phyloP scores from a whole-genome alignment of 2,329 filamentous ascomycete genomes.

The Myriangium duriaei region DNA sequence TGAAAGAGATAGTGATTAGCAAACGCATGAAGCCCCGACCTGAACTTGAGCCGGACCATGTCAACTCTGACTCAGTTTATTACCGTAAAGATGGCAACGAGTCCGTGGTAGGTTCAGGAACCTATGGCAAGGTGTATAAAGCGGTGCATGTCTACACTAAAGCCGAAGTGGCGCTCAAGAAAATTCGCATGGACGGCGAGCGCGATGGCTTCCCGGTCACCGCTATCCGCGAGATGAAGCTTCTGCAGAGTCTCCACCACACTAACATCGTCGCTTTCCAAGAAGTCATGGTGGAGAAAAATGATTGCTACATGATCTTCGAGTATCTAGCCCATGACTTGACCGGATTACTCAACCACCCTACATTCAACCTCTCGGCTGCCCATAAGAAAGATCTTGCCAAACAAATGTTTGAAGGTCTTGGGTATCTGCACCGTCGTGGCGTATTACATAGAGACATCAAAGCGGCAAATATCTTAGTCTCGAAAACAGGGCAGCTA shows the following conservation, averaged over 20 bases:
- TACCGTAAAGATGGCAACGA: slow-evolving; percentile 95
- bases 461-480: slow-evolving; percentile 89
- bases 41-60: slow-evolving; percentile 57
- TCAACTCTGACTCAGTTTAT: slow-evolving; percentile 76
- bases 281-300: slow-evolving; percentile 96
- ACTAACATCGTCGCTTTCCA: slow-evolving; percentile 70
- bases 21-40: slow-evolving; percentile 61
- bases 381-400: slow-evolving; percentile 89
- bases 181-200: slow-evolving; percentile 88
- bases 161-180: slow-evolving; percentile 71
- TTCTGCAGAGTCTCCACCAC: slow-evolving; percentile 76
- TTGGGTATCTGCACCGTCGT: slow-evolving; percentile 86
- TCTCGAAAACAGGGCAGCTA: slow-evolving; percentile 81
- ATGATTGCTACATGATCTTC: slow-evolving; percentile 99
- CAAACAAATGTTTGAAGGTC: slow-evolving; percentile 81
- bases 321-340: slow-evolving; percentile 95
- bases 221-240: slow-evolving; percentile 79
- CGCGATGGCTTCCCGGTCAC: slow-evolving; percentile 85
- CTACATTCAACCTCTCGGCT: slow-evolving; percentile 70
- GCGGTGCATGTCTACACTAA: slow-evolving; percentile 87
- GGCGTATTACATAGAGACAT: slow-evolving; percentile 96
- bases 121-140: slow-evolving; percentile 92
- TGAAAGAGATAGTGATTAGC: slow-evolving; percentile 48
- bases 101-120: slow-evolving; percentile 88
- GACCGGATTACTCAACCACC: slow-evolving; percentile 89